A percentile compares a stretch with the other conserved stretches of the same genome.
Evolutionary conservation across 2,329 filamentous ascomycete genomes (phyloP).

Genomic region (Botryotinia narcissicola): DNA sequence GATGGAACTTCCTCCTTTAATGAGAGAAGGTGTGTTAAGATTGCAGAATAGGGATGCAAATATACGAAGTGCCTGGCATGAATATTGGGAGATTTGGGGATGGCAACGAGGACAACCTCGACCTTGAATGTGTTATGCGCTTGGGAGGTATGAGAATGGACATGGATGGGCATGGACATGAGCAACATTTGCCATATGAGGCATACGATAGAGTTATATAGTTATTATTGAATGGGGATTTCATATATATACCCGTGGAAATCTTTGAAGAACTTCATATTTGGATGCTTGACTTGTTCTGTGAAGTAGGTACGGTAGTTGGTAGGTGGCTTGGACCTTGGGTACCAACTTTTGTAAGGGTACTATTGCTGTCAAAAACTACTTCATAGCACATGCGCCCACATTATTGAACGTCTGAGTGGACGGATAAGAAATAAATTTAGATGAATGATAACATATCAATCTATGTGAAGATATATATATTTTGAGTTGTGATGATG

Average conservation of each 20-base stretch:
- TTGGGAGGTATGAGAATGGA: neutral
- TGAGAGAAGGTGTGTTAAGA: constrained; percentile 20
- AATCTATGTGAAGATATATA: neutral
- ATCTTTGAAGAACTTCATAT: neutral
- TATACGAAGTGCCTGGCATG: constrained; percentile 27
- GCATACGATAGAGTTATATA: neutral
- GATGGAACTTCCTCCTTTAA: constrained; percentile 21
- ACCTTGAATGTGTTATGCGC: neutral
- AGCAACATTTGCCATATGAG: no score
- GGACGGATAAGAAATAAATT: neutral
- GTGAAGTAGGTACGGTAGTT: neutral
- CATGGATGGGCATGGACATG: no score
- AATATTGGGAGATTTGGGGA: constrained; percentile 36
- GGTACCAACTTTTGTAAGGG: neutral
- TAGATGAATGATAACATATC: neutral
- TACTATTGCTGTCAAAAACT: neutral
- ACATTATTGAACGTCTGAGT: neutral
- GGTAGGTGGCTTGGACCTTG: neutral
- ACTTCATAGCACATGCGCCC: neutral
- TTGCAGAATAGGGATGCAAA: constrained; percentile 22
- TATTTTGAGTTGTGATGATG: neutral
- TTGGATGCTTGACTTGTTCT: neutral
- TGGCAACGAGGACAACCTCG: constrained; percentile 15
- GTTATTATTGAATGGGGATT: neutral
- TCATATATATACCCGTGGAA: neutral